A percentile compares a stretch with the other conserved stretches of the same genome.
phyloP scores from a whole-genome alignment of 2,329 filamentous ascomycete species.

The Apiospora saccharicola region DNA sequence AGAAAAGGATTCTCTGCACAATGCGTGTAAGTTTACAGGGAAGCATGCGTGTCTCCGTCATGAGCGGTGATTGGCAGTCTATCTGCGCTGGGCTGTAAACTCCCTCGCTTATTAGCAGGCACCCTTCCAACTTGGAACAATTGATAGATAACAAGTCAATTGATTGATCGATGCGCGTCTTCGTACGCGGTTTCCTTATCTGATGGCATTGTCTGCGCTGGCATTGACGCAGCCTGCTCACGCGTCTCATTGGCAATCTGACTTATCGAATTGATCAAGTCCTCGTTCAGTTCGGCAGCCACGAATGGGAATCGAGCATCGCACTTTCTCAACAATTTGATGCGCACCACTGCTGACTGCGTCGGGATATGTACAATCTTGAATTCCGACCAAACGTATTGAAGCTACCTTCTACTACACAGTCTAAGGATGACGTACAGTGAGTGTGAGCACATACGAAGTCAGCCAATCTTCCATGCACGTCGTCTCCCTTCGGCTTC shows the following conservation, averaged over 20 bases:
- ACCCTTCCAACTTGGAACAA: background rate
- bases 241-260: background rate
- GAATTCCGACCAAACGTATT: background rate
- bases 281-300: background rate
- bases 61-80: background rate
- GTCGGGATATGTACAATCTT: background rate
- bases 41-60: background rate
- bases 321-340: background rate
- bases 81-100: background rate
- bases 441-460: background rate
- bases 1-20: background rate
- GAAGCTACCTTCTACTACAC: background rate
- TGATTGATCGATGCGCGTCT: too few species aligned
- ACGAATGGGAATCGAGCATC: background rate
- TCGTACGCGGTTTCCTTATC: background rate
- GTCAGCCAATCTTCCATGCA: background rate
- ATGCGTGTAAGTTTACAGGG: background rate
- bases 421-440: background rate
- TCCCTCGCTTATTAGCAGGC: background rate
- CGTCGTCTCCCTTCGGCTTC: background rate
- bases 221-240: background rate
- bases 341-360: background rate
- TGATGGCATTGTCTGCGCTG: background rate
- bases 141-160: background rate
- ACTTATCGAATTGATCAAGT: background rate